phyloP scores from a whole-genome alignment of 2,329 filamentous ascomycete genomes.

The Myrmaecium sp. region DNA sequence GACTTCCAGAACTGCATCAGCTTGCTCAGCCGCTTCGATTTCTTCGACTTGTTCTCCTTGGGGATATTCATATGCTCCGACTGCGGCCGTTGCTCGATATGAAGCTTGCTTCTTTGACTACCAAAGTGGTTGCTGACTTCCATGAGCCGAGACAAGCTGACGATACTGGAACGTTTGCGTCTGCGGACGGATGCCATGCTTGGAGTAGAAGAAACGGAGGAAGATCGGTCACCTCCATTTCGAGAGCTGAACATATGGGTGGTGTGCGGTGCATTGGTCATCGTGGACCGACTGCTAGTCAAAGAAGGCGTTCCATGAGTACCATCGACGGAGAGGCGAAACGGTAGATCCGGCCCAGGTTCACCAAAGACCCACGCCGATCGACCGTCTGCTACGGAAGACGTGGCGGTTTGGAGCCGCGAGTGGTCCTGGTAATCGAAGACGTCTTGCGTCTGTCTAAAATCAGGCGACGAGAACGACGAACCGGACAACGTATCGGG shows the following conservation, averaged over 20 bases:
- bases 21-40: constrained; percentile 52
- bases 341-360: constrained; percentile 51
- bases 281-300: constrained; percentile 62
- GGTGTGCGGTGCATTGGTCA: constrained; percentile 50
- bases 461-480: constrained; percentile 46
- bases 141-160: constrained; percentile 59
- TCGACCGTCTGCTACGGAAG: constrained; percentile 55
- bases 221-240: constrained; percentile 20
- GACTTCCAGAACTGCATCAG: constrained; percentile 65
- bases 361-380: constrained; percentile 55
- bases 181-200: constrained; percentile 33
- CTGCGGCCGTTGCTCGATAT: constrained; percentile 40
- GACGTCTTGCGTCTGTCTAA: constrained; percentile 41
- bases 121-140: constrained; percentile 48
- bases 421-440: constrained; percentile 57
- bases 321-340: constrained; percentile 53
- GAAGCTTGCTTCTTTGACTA: constrained; percentile 53
- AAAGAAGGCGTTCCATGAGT: constrained; percentile 60
- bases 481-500: constrained; percentile 45
- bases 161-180: constrained; percentile 57
- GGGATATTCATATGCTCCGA: constrained; percentile 34
- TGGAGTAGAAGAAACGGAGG: constrained; percentile 24
- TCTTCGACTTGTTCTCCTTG: constrained; percentile 47
- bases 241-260: too few relatives aligned
- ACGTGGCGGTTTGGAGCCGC: constrained; percentile 57